Evolutionary conservation across 2,329 filamentous ascomycete genomes (phyloP).

Genomic region (Alternaria sp.): DNA sequence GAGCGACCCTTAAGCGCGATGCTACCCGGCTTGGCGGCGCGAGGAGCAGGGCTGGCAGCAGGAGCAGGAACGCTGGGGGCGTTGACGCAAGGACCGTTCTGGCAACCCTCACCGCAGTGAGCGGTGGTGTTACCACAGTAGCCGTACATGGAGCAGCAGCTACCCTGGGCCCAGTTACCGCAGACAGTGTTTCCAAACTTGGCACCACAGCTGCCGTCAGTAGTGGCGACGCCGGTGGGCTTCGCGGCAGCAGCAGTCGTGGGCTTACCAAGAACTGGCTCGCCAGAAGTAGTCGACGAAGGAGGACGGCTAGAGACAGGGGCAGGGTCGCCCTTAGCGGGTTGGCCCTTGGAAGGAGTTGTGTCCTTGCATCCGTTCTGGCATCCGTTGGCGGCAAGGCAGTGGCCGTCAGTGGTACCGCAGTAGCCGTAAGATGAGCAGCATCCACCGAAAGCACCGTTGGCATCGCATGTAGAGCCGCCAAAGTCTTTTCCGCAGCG

Average conservation of each 20-base stretch:
- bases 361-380: slow-evolving; percentile 51
- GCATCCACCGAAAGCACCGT: slow-evolving; percentile 52
- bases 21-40: slow-evolving; percentile 55
- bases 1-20: slow-evolving; percentile 62
- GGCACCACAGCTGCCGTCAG: slow-evolving; percentile 63
- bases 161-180: slow-evolving; percentile 61
- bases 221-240: slow-evolving; percentile 50
- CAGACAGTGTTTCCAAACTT: slow-evolving; percentile 60
- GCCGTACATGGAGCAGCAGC: slow-evolving; percentile 66
- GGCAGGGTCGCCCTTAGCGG: slow-evolving; percentile 15
- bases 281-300: slow-evolving; percentile 44
- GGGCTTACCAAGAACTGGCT: slow-evolving; percentile 50
- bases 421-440: slow-evolving; percentile 51
- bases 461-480: slow-evolving; percentile 51
- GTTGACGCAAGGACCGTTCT: slow-evolving; percentile 60
- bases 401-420: slow-evolving; percentile 49
- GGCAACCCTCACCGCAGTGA: slow-evolving; percentile 65
- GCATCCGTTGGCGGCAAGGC: slow-evolving; percentile 49
- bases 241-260: slow-evolving; percentile 22
- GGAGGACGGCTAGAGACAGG: slow-evolving; percentile 39
- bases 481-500: slow-evolving; percentile 53
- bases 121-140: slow-evolving; percentile 60
- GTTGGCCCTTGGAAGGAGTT: slow-evolving; percentile 13
- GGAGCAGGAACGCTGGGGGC: slow-evolving; percentile 52
- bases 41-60: slow-evolving; percentile 56